Percentiles rank a stretch among this genome's conserved stretches.
These are phyloP conservation scores for Psilocybe cubensis DNA, from an alignment of 768 basidiomycete genomes.

Conservation along the genomic window DNA sequence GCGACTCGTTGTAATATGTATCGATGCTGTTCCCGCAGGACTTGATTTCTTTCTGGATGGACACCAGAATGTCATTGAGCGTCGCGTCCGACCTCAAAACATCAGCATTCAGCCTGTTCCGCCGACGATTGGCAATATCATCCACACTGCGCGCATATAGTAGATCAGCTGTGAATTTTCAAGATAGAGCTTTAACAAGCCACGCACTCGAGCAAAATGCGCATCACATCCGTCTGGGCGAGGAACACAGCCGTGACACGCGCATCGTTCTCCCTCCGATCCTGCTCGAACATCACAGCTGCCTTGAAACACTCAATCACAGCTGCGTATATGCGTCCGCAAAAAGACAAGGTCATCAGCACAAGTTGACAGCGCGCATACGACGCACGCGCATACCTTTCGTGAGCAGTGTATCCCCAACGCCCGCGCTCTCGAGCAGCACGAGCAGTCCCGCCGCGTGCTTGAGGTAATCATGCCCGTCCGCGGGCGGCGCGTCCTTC, in stretches of 20 bases:
- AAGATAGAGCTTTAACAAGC: too few relatives aligned
- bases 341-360: too few relatives aligned
- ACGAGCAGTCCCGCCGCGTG: conserved; percentile 9
- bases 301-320: conserved; percentile 17
- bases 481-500: conserved; percentile 5
- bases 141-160: conserved; percentile 1
- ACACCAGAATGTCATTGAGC: conserved; percentile 10
- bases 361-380: neutral
- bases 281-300: conserved; percentile 19
- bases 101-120: neutral
- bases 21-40: conserved; percentile 26
- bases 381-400: too few relatives aligned
- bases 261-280: conserved; percentile 20
- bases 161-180: neutral
- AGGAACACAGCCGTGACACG: conserved; percentile 18
- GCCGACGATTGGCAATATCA: conserved; percentile 1
- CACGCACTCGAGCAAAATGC: conserved; percentile 18
- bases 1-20: conserved; percentile 24
- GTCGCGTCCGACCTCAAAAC: neutral
- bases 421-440: conserved; percentile 2
- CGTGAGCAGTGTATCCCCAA: conserved; percentile 7
- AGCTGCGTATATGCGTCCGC: neutral
- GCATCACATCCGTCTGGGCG: conserved; percentile 23
- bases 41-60: conserved; percentile 19
- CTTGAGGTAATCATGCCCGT: conserved; percentile 10